Evolutionary conservation across 2,329 filamentous ascomycete genomes (phyloP).

Genomic region (Penicillium janthinellum): DNA sequence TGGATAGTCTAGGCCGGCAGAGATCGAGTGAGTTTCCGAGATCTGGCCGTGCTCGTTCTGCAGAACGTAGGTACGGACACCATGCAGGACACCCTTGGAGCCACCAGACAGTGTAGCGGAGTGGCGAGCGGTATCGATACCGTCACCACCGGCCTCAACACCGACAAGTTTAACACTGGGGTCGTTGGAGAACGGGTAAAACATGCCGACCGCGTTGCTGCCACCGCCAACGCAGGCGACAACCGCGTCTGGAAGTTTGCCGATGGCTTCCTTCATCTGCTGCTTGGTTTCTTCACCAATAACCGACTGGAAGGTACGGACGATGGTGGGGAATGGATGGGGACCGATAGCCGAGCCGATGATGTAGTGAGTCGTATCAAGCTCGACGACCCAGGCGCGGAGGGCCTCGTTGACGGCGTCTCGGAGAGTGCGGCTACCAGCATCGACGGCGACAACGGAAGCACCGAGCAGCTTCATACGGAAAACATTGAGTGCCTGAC

Average conservation of each 20-base stretch:
- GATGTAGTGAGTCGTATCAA: conserved; percentile 96
- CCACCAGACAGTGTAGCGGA: conserved; percentile 85
- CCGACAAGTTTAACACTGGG: conserved; percentile 82
- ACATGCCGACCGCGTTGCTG: conserved; percentile 96
- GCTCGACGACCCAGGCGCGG: conserved; percentile 88
- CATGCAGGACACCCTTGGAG: conserved; percentile 89
- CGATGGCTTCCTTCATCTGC: conserved; percentile 81
- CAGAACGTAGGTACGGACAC: conserved; percentile 91
- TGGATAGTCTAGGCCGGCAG: conserved; percentile 94
- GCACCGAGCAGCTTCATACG: conserved; percentile 95
- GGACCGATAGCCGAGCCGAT: conserved; percentile 97
- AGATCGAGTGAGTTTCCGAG: conserved; percentile 91
- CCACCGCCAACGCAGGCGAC: conserved; percentile 96
- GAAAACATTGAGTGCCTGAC: conserved; percentile 97
- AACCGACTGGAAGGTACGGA: conserved; percentile 94
- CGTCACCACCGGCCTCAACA: conserved; percentile 93
- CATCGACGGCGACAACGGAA: conserved; percentile 88
- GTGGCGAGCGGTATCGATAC: conserved; percentile 81
- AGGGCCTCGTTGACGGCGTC: conserved; percentile 95
- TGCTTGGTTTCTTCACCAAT: conserved; percentile 93
- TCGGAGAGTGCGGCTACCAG: conserved; percentile 78
- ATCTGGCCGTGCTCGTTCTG: conserved; percentile 94
- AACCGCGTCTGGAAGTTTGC: conserved; percentile 91
- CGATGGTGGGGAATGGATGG: conserved; percentile 96
- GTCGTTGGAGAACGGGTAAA: conserved; percentile 91